A percentile compares a stretch with the other conserved stretches of the same genome.
Conservation (phyloP, 108 stramenopile species). For the Pinguiococcus pyrenoidosus region DNA sequence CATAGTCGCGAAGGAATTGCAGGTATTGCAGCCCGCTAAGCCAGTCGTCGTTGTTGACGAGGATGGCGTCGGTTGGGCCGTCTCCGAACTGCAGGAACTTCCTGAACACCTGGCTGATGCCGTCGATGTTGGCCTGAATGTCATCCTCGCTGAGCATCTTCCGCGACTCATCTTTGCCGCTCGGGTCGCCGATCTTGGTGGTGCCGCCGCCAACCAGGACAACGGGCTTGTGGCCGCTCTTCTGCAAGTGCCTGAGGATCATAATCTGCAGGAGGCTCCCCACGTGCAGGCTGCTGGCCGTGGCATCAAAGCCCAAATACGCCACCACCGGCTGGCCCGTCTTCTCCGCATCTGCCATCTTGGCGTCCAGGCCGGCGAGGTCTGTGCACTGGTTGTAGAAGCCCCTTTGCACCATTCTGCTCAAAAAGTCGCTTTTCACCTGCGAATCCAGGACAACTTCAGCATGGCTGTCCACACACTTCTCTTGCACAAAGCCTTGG, state of each 20-base stretch:
- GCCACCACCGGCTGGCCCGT: constrained; percentile 27
- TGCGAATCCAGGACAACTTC: no score
- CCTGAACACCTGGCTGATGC: constrained; percentile 63
- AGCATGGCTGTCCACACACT: no score
- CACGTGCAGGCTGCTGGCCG: constrained; percentile 90
- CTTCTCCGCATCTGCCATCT: no score
- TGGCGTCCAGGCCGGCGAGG: constrained; percentile 24
- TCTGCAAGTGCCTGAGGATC: constrained; percentile 83
- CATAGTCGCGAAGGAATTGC: constrained; percentile 85
- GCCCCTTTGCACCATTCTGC: no score
- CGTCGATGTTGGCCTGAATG: constrained; percentile 57
- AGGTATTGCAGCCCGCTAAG: constrained; percentile 59
- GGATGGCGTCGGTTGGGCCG: constrained; percentile 28
- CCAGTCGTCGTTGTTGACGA: constrained; percentile 96
- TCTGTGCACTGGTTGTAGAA: constrained; percentile 41
- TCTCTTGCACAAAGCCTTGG: no score
- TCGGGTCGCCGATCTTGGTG: constrained; percentile 91
- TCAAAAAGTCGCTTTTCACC: no score
- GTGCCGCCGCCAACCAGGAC: constrained; percentile 90
- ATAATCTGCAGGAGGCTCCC: constrained; percentile 91
- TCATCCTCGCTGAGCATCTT: constrained; percentile 62
- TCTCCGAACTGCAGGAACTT: constrained; percentile 60
- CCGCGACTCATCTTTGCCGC: constrained; percentile 86
- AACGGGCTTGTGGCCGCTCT: constrained; percentile 65
- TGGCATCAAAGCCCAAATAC: constrained; percentile 96